Conservation (phyloP, 2,329 filamentous ascomycete genomes). For the Fusarium pseudoanthophilum region DNA sequence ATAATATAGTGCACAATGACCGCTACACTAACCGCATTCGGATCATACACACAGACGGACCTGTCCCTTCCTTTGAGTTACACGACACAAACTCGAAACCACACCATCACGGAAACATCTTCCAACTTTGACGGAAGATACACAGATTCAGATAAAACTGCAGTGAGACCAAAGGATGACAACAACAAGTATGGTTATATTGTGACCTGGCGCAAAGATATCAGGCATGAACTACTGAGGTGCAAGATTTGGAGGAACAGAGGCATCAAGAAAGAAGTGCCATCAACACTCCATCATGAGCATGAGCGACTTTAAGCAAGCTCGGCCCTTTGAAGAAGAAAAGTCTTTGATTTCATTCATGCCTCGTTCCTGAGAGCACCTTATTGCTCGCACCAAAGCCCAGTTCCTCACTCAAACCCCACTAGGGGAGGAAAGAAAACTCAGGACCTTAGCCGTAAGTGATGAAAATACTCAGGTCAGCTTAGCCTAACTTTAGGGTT, state of each 20-base stretch:
- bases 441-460: too few relatives aligned
- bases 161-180: slow-evolving; percentile 8
- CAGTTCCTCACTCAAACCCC: slow-evolving; percentile 3
- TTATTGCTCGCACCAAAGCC: not conserved
- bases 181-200: not conserved
- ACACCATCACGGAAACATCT: slow-evolving; percentile 34
- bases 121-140: not conserved
- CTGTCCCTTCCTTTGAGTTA: not conserved
- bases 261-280: not conserved
- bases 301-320: not conserved
- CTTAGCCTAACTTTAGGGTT: too few relatives aligned
- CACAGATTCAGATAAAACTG: slow-evolving; percentile 15
- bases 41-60: not conserved
- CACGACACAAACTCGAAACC: slow-evolving; percentile 34
- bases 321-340: slow-evolving; percentile 8
- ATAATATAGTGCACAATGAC: slow-evolving; percentile 6
- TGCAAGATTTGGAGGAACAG: not conserved
- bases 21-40: not conserved
- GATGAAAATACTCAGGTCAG: too few relatives aligned
- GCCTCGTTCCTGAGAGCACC: slow-evolving; percentile 35
- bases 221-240: not conserved
- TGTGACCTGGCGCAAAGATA: slow-evolving; percentile 4
- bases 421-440: too few relatives aligned
- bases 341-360: slow-evolving; percentile 21
- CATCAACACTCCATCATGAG: not conserved